These are phyloP conservation scores for Chrysopogon serrulatus DNA, from an alignment of 176 grass and related monocot genomes.

Conservation along the genomic window DNA sequence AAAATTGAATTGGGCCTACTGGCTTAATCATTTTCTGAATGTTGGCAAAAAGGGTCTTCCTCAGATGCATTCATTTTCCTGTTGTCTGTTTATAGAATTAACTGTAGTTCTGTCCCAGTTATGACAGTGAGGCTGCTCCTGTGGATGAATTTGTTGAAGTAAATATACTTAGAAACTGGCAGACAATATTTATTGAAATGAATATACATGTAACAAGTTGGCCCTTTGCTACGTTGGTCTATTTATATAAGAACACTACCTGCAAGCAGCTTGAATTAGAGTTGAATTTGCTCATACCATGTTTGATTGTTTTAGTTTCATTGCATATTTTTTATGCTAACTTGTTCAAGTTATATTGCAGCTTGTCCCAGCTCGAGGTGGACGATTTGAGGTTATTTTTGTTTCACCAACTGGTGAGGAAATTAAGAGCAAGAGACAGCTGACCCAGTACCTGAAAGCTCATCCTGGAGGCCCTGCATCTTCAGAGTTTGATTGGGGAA, in stretches of 20 bases:
- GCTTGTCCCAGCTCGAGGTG: constrained; percentile 43
- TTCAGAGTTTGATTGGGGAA: constrained; percentile 84
- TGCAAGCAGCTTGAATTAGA: background rate
- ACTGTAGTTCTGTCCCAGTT: background rate
- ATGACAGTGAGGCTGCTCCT: too few species aligned
- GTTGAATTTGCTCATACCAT: background rate
- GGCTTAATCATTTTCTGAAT: background rate
- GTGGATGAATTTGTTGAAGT: background rate
- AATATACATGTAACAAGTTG: background rate
- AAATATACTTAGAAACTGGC: background rate
- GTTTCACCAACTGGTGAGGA: constrained; percentile 75
- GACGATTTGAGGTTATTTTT: constrained; percentile 69
- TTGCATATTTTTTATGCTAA: background rate
- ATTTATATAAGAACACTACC: background rate
- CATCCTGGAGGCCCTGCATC: constrained; percentile 59
- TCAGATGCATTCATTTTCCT: background rate
- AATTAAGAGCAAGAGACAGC: constrained; percentile 77
- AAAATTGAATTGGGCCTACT: background rate
- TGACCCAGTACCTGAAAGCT: constrained; percentile 65
- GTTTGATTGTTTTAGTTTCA: background rate
- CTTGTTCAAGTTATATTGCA: constrained; percentile 20
- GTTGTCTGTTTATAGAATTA: background rate
- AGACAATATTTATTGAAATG: background rate
- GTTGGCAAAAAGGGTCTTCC: background rate
- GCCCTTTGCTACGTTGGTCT: background rate